Base-by-base conservation (phyloP, 805 yeast genomes). In the Brettanomyces anomalus region DNA sequence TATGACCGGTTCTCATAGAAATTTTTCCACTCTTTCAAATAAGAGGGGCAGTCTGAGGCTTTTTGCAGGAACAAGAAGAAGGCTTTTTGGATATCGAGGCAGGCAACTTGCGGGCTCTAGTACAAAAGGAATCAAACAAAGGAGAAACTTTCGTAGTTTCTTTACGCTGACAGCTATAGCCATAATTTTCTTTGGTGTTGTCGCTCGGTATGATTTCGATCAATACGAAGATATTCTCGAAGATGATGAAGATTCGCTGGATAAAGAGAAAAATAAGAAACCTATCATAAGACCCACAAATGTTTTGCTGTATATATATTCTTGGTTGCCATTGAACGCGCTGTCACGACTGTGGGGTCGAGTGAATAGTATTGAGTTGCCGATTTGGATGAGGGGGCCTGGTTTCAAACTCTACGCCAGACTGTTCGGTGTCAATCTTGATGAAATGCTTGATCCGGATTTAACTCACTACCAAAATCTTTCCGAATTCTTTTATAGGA, bases 261-360 rank as follows among this genome's bases (percentile, higher is more conserved):
- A 24, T 7, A 24, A 24, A 24, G 40, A 38, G 5, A 21, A 28
- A 8, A 13, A 21, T 31, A 19, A 37, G 16, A 24, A 19, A 14
- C 14, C 24, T 19, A 7, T 16, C 18, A 70, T 74, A 43, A 72
- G 72, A 51, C 89, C 88, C 7, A 75, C 76, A 49, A 82, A 94
- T 7, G 89, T 97, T 97, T 80, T 83, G 35, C 75, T 90, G 44
- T 89, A 86, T 56, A 82, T 93, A 26, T 93, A 93, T 62, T 78
- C 88, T 3, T 81, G 96, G 2, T 68, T 93, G 38, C 99, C 99
- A 1, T 72, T 93, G 58, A 87, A 89, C 57, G 85, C 96, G 1
- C 70, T 88, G 30, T 88, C 97, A 1, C 75, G 99, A 47, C 64
- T 90, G 37, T 93, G 99, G 99, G 99, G 99, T 28, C 79, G 77